Base-by-base conservation (phyloP, 345 rosid genomes). In the Syzygium grande region DNA sequence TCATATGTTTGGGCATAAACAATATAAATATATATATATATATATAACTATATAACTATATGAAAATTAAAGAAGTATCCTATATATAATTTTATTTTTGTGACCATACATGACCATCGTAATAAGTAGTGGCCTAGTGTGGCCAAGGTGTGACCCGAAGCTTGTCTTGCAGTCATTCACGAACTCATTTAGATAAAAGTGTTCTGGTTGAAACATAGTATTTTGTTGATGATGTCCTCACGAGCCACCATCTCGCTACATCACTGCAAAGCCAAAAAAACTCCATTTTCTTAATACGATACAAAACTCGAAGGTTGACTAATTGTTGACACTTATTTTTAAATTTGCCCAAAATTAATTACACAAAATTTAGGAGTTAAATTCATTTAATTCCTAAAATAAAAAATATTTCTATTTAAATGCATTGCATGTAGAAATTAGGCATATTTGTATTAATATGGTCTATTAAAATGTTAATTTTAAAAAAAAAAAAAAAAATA, bases 141-240 rank as follows among this genome's bases (percentile, higher is more conserved):
- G 77, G 77, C 17, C 77, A 41, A 30, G 43, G 78, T 65, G 78
- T 0, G 22, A 65, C 19, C 78, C 41, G 17, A 15, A 15, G 0
- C 22, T 1, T 65, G 43, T 65, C 78, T 65, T 65, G 78, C 78
- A 65, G 41, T 30, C 3, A 30, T 65, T 29, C 41, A 0, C 7
- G 41, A 0, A 65, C 41, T 19, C 38, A 65, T 29, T 65, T 29
- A 65, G 41, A 22, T 16, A 22, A 43, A 17, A 65, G 41, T 11
- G 22, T 7, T 1, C 5, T 65, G 22, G 41, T 65, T 65, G 41
- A 65, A 65, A 65, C 78, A 30, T 65, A 17, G 78, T 65, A 30
- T 14, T 65, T n/a, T n/a, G 21, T 63, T 29, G 22, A 41, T 65
- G 77, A 15, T 15, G 77, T 10, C 41, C 0, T 7, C 0, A 0